Conservation (phyloP, 345 rosid species). For the Raphanus sativus region DNA sequence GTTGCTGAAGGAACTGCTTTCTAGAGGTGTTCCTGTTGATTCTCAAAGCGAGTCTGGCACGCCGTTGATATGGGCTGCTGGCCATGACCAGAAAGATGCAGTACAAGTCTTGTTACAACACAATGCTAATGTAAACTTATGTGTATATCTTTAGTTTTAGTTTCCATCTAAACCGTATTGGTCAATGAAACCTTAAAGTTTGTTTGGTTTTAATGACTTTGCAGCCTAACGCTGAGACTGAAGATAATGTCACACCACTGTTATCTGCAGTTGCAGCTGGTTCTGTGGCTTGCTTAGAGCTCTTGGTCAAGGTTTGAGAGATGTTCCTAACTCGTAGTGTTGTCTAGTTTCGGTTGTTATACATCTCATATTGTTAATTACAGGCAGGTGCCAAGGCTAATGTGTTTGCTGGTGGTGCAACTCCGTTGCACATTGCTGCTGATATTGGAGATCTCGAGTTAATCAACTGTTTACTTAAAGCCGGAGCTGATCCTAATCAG, state of each 20-base stretch:
- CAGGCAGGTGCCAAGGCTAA: conserved; percentile 88
- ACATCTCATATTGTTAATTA: conserved; percentile 22
- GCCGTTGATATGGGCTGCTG: conserved; percentile 92
- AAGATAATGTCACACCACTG: conserved; percentile 77
- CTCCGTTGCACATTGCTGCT: conserved; percentile 91
- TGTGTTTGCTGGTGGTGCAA: conserved; percentile 79
- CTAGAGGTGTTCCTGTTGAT: conserved; percentile 65
- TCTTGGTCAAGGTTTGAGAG: conserved; percentile 64
- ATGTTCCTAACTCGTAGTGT: conserved; percentile 30
- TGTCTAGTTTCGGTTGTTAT: neutral
- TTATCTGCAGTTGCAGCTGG: conserved; percentile 92
- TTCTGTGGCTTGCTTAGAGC: conserved; percentile 72
- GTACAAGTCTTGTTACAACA: conserved; percentile 72
- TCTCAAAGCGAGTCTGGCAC: conserved; percentile 89
- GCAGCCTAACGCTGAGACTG: conserved; percentile 91
- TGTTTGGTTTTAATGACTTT: conserved; percentile 22
- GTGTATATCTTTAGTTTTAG: neutral
- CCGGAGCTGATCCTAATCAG: conserved; percentile 80
- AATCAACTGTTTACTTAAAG: conserved; percentile 67
- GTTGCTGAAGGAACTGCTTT: conserved; percentile 60
- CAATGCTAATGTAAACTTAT: conserved; percentile 61
- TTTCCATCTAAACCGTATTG: neutral
- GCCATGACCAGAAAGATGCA: conserved; percentile 75
- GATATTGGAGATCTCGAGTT: conserved; percentile 68
- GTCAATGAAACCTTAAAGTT: neutral